These are phyloP conservation scores for Aspergillus sp. DNA, from an alignment of 2,329 filamentous ascomycete species.

Conservation along the genomic window DNA sequence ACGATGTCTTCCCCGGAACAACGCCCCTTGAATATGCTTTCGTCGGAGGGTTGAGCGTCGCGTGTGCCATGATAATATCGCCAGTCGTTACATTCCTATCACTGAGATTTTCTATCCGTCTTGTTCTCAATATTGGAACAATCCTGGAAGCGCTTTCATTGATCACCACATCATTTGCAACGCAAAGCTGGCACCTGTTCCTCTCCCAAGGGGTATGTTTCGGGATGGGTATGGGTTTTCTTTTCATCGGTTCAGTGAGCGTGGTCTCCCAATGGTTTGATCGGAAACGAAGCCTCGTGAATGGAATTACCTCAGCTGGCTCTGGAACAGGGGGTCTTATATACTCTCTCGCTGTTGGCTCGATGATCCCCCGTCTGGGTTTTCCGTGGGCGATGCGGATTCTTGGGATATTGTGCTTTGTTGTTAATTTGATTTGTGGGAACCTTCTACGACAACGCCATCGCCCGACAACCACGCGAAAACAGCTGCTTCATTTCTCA, in stretches of 20 bases:
- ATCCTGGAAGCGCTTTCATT: constrained; percentile 48
- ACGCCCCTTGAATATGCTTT: constrained; percentile 51
- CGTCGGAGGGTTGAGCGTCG: constrained; percentile 52
- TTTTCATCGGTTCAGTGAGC: constrained; percentile 50
- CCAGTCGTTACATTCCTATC: constrained; percentile 49
- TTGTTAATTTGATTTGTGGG: constrained; percentile 45
- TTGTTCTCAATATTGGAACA: constrained; percentile 49
- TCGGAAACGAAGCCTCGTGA: constrained; percentile 49
- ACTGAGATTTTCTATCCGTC: constrained; percentile 45
- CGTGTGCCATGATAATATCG: constrained; percentile 49
- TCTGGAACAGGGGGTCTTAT: constrained; percentile 53
- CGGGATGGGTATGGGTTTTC: constrained; percentile 55
- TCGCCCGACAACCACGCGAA: constrained; percentile 29
- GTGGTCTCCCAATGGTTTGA: constrained; percentile 58
- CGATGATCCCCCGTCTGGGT: constrained; percentile 50
- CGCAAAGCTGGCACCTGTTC: constrained; percentile 52
- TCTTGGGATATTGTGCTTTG: constrained; percentile 47
- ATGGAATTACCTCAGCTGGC: constrained; percentile 51
- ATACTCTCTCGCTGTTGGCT: constrained; percentile 51
- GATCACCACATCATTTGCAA: constrained; percentile 50
- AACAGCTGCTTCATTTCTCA: neutral
- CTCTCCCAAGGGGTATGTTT: constrained; percentile 55
- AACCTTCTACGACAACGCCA: constrained; percentile 40
- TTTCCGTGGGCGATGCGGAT: constrained; percentile 55
- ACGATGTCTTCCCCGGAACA: constrained; percentile 48